phyloP scores from a whole-genome alignment of 192 early-diverging fungal species.

The Spinellus fusiger region DNA sequence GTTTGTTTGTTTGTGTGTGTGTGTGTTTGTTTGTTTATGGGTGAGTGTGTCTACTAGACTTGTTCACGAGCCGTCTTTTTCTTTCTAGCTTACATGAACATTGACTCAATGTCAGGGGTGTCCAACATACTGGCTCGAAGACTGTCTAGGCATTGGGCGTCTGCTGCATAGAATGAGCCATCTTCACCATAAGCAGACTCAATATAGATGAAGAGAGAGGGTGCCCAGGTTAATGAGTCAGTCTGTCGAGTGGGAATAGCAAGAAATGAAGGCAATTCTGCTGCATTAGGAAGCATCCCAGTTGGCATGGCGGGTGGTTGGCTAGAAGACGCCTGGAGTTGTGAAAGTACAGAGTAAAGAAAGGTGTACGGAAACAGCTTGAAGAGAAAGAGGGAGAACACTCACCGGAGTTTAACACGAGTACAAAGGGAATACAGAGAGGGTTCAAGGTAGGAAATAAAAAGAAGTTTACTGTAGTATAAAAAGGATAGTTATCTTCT shows the following conservation, averaged over 20 bases:
- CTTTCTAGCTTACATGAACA: conserved; percentile 1
- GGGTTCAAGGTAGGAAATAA: no score
- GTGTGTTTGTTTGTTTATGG: no score
- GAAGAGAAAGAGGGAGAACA: not conserved
- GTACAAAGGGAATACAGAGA: not conserved
- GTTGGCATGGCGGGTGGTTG: not conserved
- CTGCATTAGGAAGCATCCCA: not conserved
- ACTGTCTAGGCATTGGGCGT: conserved; percentile 3
- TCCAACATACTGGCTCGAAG: conserved; percentile 6
- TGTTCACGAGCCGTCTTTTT: not conserved
- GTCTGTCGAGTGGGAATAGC: not conserved
- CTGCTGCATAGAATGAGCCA: conserved; percentile 5
- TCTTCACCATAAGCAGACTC: conserved; percentile 16
- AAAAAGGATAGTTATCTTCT: no score
- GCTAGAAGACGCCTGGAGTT: not conserved
- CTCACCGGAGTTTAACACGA: not conserved
- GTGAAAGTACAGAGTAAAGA: not conserved
- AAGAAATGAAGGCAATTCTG: not conserved
- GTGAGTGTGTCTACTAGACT: no score
- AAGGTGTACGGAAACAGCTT: not conserved
- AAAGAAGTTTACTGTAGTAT: no score
- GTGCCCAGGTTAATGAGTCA: conserved; percentile 2
- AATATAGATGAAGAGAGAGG: conserved; percentile 12
- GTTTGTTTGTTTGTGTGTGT: no score
- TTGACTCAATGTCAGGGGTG: conserved; percentile 4